These are phyloP conservation scores for Stephania cephalantha DNA, from an alignment of 164 flowering plant species.

Conservation along the genomic window DNA sequence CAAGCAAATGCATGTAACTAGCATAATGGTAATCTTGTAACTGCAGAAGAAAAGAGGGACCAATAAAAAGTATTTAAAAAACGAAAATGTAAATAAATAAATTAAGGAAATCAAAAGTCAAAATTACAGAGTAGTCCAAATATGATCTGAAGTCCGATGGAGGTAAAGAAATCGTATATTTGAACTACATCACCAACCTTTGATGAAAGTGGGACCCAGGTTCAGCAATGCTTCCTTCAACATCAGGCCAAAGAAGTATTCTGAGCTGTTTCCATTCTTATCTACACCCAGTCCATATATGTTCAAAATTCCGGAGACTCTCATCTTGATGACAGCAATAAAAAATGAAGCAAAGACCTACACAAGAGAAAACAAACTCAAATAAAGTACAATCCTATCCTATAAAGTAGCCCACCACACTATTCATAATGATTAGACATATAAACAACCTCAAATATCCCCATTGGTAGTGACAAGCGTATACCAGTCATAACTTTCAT, in stretches of 20 bases:
- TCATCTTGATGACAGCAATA: constrained; percentile 55
- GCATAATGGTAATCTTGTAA: constrained; percentile 33
- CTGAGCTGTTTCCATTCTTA: constrained; percentile 27
- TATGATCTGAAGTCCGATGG: neutral
- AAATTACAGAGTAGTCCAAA: neutral
- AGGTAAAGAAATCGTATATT: constrained; percentile 7
- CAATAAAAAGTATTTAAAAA: constrained; percentile 19
- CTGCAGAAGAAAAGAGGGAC: constrained; percentile 27
- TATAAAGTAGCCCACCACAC: neutral
- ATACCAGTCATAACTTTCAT: neutral
- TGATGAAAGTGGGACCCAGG: constrained; percentile 92
- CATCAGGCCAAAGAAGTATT: constrained; percentile 58
- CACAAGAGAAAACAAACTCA: constrained; percentile 17
- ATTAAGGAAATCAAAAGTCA: neutral
- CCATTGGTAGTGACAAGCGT: neutral
- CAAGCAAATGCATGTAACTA: constrained; percentile 45
- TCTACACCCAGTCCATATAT: constrained; percentile 20
- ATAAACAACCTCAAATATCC: neutral
- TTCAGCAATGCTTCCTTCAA: constrained; percentile 85
- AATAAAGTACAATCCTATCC: constrained; percentile 13
- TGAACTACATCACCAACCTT: constrained; percentile 44
- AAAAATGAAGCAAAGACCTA: constrained; percentile 73
- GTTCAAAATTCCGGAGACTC: constrained; percentile 38
- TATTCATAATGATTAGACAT: neutral
- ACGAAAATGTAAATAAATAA: neutral